Evolutionary conservation across 345 rosid genomes (phyloP).

Genomic region (Populus nigra): DNA sequence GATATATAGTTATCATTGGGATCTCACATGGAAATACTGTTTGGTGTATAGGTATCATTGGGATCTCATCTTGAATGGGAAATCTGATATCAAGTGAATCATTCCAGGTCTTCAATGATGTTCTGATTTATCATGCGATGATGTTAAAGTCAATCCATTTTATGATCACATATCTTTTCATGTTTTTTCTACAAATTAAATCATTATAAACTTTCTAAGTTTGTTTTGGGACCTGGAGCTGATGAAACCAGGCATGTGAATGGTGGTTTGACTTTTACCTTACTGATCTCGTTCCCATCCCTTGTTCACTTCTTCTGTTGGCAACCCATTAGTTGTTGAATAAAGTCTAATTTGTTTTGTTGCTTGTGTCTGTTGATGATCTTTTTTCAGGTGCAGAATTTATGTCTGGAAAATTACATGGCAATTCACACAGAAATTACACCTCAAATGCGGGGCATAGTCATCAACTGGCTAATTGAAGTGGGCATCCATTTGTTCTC

Average conservation of each 20-base stretch:
- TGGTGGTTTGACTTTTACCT: background rate
- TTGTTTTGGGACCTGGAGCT: background rate
- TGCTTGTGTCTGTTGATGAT: background rate
- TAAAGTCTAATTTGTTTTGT: background rate
- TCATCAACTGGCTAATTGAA: conserved; percentile 96
- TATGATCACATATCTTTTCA: background rate
- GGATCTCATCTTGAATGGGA: background rate
- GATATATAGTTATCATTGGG: background rate
- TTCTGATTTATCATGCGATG: background rate
- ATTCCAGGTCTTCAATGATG: background rate
- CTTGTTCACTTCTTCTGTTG: background rate
- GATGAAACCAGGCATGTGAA: background rate
- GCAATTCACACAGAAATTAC: conserved; percentile 56
- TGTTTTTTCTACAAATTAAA: background rate
- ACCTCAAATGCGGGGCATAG: conserved; percentile 74
- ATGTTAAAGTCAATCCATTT: background rate
- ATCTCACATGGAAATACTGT: background rate
- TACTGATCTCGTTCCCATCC: background rate
- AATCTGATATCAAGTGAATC: background rate
- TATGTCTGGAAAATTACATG: conserved; percentile 56
- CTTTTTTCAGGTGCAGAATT: conserved; percentile 52
- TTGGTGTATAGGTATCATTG: background rate
- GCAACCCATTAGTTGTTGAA: background rate
- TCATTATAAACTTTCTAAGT: background rate
- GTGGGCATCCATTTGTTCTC: conserved; percentile 36